Conservation (phyloP, 257 asterid species). For the Penstemon barbatus region DNA sequence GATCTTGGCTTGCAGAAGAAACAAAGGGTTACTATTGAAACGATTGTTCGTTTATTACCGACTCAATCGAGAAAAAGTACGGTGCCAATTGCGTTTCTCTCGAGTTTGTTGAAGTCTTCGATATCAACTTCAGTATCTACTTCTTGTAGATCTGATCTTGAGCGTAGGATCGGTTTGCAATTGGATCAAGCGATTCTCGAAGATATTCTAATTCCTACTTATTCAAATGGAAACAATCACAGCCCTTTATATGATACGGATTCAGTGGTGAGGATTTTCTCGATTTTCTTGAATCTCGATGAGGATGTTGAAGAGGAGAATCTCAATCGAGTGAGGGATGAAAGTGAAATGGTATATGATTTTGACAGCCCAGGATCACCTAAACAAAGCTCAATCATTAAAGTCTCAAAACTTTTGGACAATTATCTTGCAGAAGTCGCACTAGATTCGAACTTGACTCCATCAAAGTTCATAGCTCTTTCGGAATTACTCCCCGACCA, state of each 20-base stretch:
- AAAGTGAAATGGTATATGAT: conserved; percentile 68
- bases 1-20: conserved; percentile 59
- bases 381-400: conserved; percentile 52
- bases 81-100: conserved; percentile 88
- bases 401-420: conserved; percentile 65
- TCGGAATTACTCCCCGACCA: conserved; percentile 63
- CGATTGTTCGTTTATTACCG: conserved; percentile 62
- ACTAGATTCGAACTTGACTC: conserved; percentile 66
- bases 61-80: conserved; percentile 72
- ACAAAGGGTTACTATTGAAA: conserved; percentile 64
- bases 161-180: conserved; percentile 82
- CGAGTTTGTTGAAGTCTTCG: conserved; percentile 72
- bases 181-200: conserved; percentile 87
- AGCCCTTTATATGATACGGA: conserved; percentile 74
- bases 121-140: conserved; percentile 61
- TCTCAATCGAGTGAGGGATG: conserved; percentile 45
- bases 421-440: conserved; percentile 67
- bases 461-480: conserved; percentile 51
- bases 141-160: conserved; percentile 85
- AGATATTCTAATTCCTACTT: conserved; percentile 71
- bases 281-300: conserved; percentile 74
- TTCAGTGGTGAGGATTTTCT: conserved; percentile 67
- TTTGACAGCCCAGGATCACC: conserved; percentile 58
- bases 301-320: conserved; percentile 77
- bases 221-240: conserved; percentile 54